phyloP scores from a whole-genome alignment of 345 rosid species.

The Corchorus olitorius region DNA sequence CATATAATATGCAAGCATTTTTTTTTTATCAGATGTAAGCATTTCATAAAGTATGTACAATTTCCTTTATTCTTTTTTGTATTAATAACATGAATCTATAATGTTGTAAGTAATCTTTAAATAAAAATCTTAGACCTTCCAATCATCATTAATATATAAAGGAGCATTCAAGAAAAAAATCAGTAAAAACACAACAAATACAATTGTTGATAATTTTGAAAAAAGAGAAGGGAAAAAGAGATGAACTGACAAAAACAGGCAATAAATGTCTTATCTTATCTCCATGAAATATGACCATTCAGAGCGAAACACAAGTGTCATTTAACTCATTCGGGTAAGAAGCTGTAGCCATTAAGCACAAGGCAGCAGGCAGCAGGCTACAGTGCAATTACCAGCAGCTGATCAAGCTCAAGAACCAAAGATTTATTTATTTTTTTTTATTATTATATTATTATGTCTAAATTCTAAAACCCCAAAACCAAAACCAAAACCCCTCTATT shows the following conservation, averaged over 20 bases:
- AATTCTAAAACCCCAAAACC: background rate
- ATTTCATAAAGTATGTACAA: too few relatives aligned
- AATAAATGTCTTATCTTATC: constrained; percentile 15
- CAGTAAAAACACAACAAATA: background rate
- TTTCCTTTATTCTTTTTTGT: too few relatives aligned
- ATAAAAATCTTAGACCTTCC: background rate
- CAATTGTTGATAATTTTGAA: background rate
- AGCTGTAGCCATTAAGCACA: background rate
- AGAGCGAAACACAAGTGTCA: constrained; percentile 5
- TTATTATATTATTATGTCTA: too few relatives aligned
- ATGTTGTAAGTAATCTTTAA: too few relatives aligned
- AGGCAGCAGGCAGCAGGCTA: background rate
- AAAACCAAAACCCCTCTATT: background rate
- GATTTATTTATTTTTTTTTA: too few relatives aligned
- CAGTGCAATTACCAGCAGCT: too few relatives aligned
- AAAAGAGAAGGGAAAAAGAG: background rate
- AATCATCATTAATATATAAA: background rate
- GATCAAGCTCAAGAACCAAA: background rate
- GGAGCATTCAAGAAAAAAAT: background rate
- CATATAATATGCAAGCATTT: too few relatives aligned
- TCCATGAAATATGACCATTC: constrained; percentile 17
- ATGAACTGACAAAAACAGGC: background rate
- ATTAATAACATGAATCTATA: too few relatives aligned
- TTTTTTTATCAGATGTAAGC: too few relatives aligned
- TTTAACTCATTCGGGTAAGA: constrained; percentile 5